Conservation (phyloP, 345 rosid species). For the Eucalyptus virginea region DNA sequence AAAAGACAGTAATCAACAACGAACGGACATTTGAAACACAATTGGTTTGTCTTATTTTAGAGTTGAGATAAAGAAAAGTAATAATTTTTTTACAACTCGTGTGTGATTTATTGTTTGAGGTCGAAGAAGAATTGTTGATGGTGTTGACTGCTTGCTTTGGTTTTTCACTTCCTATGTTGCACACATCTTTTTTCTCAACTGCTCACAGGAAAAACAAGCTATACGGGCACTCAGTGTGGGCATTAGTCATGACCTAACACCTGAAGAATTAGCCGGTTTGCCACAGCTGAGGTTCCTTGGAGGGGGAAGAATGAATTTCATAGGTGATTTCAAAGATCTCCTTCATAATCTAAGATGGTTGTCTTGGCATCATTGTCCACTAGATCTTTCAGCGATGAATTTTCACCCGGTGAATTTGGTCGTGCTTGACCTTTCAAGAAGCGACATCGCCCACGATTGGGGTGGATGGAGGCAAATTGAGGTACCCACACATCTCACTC, state of each 20-base stretch:
- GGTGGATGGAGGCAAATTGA: neutral
- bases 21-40: neutral
- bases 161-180: neutral
- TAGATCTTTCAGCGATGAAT: neutral
- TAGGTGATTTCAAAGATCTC: rapidly evolving
- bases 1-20: neutral
- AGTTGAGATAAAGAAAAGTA: neutral
- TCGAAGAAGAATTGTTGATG: neutral
- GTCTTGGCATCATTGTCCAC: neutral
- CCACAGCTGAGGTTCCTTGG: neutral
- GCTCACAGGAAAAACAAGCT: neutral
- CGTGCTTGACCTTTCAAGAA: neutral
- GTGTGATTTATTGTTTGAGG: neutral
- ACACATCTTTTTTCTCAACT: neutral
- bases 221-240: neutral
- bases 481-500: neutral
- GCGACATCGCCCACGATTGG: neutral
- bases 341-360: neutral
- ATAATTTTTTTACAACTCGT: neutral
- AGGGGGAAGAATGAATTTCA: neutral
- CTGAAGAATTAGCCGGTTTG: neutral
- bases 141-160: too few relatives aligned
- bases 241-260: neutral
- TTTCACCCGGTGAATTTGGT: neutral
- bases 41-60: neutral